Conservation (phyloP, 192 early-diverging fungal species). For the Coemansia sp. region DNA sequence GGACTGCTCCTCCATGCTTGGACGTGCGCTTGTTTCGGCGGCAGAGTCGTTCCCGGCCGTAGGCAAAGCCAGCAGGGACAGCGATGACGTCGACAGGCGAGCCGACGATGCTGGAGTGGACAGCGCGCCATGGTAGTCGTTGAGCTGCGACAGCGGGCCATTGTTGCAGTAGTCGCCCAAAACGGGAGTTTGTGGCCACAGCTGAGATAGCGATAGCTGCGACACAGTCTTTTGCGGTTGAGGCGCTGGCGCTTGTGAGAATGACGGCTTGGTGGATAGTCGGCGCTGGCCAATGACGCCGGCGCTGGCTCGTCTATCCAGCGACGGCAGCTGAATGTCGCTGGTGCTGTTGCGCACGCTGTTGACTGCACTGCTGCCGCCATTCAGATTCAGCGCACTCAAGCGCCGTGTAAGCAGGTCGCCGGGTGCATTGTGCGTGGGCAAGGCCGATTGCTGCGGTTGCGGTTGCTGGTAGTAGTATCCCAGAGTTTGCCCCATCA, state of each 20-base stretch:
- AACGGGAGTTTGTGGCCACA: slow-evolving; percentile 31
- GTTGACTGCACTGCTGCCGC: slow-evolving; percentile 3
- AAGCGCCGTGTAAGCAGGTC: slow-evolving; percentile 50
- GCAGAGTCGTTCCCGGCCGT: background rate
- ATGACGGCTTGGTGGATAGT: slow-evolving; percentile 45
- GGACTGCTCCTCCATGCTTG: slow-evolving; percentile 15
- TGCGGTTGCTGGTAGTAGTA: slow-evolving; percentile 13
- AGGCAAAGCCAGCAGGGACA: slow-evolving; percentile 33
- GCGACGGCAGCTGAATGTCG: slow-evolving; percentile 11
- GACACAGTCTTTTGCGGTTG: slow-evolving; percentile 35
- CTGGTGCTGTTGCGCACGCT: slow-evolving; percentile 7
- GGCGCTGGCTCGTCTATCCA: slow-evolving; percentile 44
- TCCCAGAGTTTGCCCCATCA: slow-evolving; percentile 3
- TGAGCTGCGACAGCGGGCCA: slow-evolving; percentile 8
- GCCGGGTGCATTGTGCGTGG: slow-evolving; percentile 12
- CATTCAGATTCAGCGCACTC: slow-evolving; percentile 32
- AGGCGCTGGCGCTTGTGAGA: slow-evolving; percentile 18
- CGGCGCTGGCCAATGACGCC: slow-evolving; percentile 53
- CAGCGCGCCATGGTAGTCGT: slow-evolving; percentile 26
- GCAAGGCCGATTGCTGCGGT: background rate
- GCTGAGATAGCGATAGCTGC: slow-evolving; percentile 38
- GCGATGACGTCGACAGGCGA: slow-evolving; percentile 39
- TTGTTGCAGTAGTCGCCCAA: slow-evolving; percentile 7
- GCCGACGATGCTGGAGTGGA: slow-evolving; percentile 46
- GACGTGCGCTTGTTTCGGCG: background rate